A percentile compares a stretch with the other conserved stretches of the same genome.
phyloP scores from a whole-genome alignment of 2,329 filamentous ascomycete species.

The Ascochyta viciae-villosae region DNA sequence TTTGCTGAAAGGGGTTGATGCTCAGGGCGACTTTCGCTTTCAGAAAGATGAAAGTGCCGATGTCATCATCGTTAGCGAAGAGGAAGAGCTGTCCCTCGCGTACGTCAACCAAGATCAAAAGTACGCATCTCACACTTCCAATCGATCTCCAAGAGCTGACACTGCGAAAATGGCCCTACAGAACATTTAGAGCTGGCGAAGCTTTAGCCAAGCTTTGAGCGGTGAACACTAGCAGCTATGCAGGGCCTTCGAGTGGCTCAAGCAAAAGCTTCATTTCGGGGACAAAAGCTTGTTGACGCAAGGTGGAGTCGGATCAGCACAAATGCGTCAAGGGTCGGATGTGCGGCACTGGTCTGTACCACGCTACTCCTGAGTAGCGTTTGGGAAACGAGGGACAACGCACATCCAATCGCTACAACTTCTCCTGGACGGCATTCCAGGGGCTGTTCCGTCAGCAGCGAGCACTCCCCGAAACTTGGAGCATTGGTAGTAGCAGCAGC shows the following conservation, averaged over 20 bases:
- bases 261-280: constrained; percentile 10
- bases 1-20: background rate
- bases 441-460: background rate
- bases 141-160: too few species aligned
- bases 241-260: background rate
- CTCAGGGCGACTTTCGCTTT: background rate
- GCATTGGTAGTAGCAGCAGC: background rate
- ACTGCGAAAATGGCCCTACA: background rate
- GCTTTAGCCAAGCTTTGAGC: constrained; percentile 13
- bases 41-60: background rate
- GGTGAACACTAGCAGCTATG: background rate
- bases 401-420: too few species aligned
- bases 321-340: constrained; percentile 8
- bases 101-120: background rate
- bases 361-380: background rate
- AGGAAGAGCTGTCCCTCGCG: background rate
- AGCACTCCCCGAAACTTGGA: background rate
- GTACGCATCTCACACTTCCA: background rate
- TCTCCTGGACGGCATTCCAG: background rate
- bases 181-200: background rate
- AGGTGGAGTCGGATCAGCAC: constrained; percentile 11
- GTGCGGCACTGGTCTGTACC: constrained; percentile 6
- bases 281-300: constrained; percentile 13
- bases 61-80: background rate
- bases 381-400: background rate